These are phyloP conservation scores for Colletotrichum euphorbiae DNA, from an alignment of 2,329 filamentous ascomycete species.

Conservation along the genomic window DNA sequence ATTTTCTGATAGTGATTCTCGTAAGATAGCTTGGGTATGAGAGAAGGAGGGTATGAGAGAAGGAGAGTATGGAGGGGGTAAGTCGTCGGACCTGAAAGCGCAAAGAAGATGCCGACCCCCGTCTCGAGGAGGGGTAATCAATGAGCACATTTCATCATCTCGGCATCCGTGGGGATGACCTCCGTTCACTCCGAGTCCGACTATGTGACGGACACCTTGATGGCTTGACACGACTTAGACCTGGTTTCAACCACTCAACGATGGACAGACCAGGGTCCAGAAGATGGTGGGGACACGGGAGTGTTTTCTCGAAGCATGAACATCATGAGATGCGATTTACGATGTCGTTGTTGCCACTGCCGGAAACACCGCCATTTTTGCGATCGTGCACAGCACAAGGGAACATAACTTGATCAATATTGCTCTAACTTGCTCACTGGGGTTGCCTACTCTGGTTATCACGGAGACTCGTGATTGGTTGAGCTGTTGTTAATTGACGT, in stretches of 20 bases:
- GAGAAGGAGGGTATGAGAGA: background rate
- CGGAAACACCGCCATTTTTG: background rate
- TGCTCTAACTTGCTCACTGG: slow-evolving; percentile 52
- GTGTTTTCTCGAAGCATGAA: background rate
- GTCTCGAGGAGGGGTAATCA: slow-evolving; percentile 21
- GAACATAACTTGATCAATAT: slow-evolving; percentile 42
- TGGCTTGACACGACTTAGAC: background rate
- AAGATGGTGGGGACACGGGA: background rate
- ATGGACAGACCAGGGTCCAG: background rate
- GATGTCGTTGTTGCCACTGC: background rate
- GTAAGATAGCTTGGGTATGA: background rate
- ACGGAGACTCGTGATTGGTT: slow-evolving; percentile 47
- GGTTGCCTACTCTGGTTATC: slow-evolving; percentile 43
- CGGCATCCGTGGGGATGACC: slow-evolving; percentile 2
- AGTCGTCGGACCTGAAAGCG: background rate
- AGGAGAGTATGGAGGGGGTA: slow-evolving; percentile 14
- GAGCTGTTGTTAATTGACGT: background rate
- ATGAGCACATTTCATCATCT: slow-evolving; percentile 36
- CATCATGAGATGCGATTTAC: background rate
- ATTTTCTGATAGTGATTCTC: background rate
- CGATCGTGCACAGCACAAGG: background rate
- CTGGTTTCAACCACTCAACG: background rate
- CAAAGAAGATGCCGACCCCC: background rate
- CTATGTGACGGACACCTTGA: slow-evolving; percentile 37
- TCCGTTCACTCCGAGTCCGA: slow-evolving; percentile 20